Base-by-base conservation (phyloP, 305 asterid genomes). In the Solanum aculeatissimum region DNA sequence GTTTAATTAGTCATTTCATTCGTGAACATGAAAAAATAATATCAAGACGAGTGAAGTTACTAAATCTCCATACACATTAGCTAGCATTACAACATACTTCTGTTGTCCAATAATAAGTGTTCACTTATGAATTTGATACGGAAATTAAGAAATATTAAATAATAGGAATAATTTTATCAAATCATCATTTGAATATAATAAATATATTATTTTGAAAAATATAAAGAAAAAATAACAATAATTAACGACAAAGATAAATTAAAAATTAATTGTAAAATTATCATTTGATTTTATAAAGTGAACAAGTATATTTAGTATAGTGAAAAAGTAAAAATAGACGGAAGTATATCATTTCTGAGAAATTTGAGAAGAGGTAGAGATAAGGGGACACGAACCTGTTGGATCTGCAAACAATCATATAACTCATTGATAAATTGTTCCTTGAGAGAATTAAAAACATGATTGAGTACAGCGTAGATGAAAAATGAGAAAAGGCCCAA, bases 401-500 rank as follows among this genome's bases (percentile, higher is more conserved):
- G 1, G 27, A 47, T 74, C 21, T 25, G 16, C 42, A 4, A 40
- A 10, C 9, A 72, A 72, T 68, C 47, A 32, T 68, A 18, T 18
- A 68, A 49, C 0, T 75, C 15, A 3, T 7, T 69, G 21, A 9
- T 35, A 82, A 81, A 16, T 2, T 25, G 57, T 63, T 12, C 53
- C 23, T 43, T 74, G 66, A 42, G 82, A 84, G 86, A 84, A 45
- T n/a, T 66, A 74, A 75, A 72, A 75, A 71, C 86, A 72, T 42
- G 45, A 84, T 84, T 60, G 86, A 43, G 75, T 84, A 40, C 38
- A 74, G 40, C 14, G 83, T 29, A 3, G 81, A 74, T 74, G 85
- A 84, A 25, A 18, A 15, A 3, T 42, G 71, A 49, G 43, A 21
- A 54, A 62, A 25, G 49, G 15, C 19, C 0, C 0, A 63, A n/a